Evolutionary conservation across 306 rosid species (phyloP).

Genomic region (Quercus aquifolioides): DNA sequence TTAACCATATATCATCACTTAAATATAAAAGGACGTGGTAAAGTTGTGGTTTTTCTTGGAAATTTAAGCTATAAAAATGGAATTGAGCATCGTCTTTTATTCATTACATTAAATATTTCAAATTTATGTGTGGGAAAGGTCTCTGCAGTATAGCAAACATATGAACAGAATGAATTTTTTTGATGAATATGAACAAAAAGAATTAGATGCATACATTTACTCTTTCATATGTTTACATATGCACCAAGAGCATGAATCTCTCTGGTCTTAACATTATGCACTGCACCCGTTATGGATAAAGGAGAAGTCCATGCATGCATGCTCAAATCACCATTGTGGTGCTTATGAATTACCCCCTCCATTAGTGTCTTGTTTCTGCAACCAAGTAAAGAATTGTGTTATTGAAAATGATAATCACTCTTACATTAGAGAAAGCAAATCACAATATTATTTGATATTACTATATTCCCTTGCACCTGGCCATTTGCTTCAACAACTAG

Average conservation of each 20-base stretch:
- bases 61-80: too few species aligned
- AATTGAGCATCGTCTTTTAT: too few species aligned
- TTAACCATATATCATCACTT: too few species aligned
- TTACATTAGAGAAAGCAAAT: neutral
- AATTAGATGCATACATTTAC: conserved; percentile 49
- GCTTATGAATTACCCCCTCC: conserved; percentile 19
- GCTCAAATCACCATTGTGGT: conserved; percentile 52
- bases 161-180: conserved; percentile 39
- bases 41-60: too few species aligned
- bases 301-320: conserved; percentile 44
- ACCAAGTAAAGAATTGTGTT: neutral
- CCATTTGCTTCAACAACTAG: neutral
- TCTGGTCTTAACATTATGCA: conserved; percentile 9
- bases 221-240: conserved; percentile 51
- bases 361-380: conserved; percentile 45
- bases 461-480: neutral
- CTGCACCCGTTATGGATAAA: conserved; percentile 50
- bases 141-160: conserved; percentile 51
- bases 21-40: neutral
- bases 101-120: too few species aligned
- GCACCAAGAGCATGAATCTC: conserved; percentile 29
- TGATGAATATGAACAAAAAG: conserved; percentile 23
- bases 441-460: neutral
- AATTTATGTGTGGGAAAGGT: neutral
- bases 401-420: neutral